A percentile compares a stretch with the other conserved stretches of the same genome.
Evolutionary conservation across 2,329 filamentous ascomycete genomes (phyloP).

Genomic region (Nigrospora osmanthi): DNA sequence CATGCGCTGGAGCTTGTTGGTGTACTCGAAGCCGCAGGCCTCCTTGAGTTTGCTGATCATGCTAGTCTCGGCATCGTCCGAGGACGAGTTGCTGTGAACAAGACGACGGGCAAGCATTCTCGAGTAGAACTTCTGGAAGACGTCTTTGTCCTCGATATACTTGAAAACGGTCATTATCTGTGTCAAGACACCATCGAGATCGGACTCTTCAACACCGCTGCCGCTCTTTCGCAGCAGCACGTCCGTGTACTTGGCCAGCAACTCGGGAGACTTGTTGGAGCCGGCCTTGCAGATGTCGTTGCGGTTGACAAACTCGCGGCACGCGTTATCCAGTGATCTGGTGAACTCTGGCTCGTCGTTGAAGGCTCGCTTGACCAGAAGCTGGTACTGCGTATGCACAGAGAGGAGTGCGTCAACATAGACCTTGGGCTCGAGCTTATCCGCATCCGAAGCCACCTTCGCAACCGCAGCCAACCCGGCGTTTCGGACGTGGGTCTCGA

Average conservation of each 20-base stretch:
- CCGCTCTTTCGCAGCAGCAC: conserved; percentile 86
- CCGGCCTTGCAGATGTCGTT: conserved; percentile 93
- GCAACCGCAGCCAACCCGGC: conserved; percentile 82
- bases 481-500: conserved; percentile 88
- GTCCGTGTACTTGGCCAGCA: conserved; percentile 93
- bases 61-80: conserved; percentile 93
- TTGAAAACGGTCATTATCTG: conserved; percentile 99
- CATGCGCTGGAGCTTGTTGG: conserved; percentile 98
- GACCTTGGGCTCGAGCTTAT: conserved; percentile 89
- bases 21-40: conserved; percentile 97
- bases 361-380: conserved; percentile 86
- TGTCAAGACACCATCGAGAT: conserved; percentile 78
- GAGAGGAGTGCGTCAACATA: conserved; percentile 94
- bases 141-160: conserved; percentile 99
- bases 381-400: conserved; percentile 88
- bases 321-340: conserved; percentile 90
- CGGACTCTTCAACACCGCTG: conserved; percentile 86
- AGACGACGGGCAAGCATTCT: conserved; percentile 91
- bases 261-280: conserved; percentile 87
- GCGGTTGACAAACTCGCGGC: conserved; percentile 94
- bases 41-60: conserved; percentile 99
- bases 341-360: conserved; percentile 96
- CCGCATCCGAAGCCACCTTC: conserved; percentile 81
- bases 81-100: conserved; percentile 91
- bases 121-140: conserved; percentile 99